These are phyloP conservation scores for Cyamopsis tetragonoloba DNA, from an alignment of 306 rosid species.

Conservation along the genomic window DNA sequence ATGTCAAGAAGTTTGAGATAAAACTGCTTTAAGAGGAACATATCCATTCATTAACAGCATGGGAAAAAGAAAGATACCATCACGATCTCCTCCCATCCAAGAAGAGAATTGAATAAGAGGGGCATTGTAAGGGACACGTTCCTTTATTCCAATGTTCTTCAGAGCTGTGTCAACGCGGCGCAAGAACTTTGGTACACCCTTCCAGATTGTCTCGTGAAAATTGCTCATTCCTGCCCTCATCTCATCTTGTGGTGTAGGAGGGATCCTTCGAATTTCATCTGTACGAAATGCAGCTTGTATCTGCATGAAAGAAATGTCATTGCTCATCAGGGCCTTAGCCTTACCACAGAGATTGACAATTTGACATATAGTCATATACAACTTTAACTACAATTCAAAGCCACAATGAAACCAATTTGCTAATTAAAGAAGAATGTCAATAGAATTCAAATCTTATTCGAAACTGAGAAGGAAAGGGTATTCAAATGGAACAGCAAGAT, in stretches of 20 bases:
- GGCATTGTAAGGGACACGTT: slow-evolving; percentile 82
- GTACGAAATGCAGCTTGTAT: slow-evolving; percentile 96
- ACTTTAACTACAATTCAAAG: not conserved
- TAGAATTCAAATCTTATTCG: not conserved
- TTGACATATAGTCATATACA: not conserved
- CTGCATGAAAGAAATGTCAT: slow-evolving; percentile 30
- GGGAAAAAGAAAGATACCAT: slow-evolving; percentile 49
- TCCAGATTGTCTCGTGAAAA: slow-evolving; percentile 92
- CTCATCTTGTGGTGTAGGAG: slow-evolving; percentile 93
- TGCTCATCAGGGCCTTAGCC: not conserved
- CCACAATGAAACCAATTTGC: not conserved
- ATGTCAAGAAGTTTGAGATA: not conserved
- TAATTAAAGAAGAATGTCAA: not conserved
- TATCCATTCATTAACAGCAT: not conserved
- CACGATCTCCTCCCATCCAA: slow-evolving; percentile 99
- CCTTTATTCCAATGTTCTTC: slow-evolving; percentile 83
- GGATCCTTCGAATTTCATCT: slow-evolving; percentile 77
- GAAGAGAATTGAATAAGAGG: slow-evolving; percentile 91
- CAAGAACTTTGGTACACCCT: slow-evolving; percentile 80
- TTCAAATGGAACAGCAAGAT: not conserved
- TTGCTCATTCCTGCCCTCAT: slow-evolving; percentile 96
- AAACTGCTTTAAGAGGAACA: not conserved
- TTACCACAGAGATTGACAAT: not conserved
- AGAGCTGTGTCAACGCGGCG: slow-evolving; percentile 87
- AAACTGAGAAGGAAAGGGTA: not conserved